Evolutionary conservation across 768 basidiomycete species (phyloP), one percentile per base, ranked within the genome.

Genomic region (Suillus hirtellus): DNA sequence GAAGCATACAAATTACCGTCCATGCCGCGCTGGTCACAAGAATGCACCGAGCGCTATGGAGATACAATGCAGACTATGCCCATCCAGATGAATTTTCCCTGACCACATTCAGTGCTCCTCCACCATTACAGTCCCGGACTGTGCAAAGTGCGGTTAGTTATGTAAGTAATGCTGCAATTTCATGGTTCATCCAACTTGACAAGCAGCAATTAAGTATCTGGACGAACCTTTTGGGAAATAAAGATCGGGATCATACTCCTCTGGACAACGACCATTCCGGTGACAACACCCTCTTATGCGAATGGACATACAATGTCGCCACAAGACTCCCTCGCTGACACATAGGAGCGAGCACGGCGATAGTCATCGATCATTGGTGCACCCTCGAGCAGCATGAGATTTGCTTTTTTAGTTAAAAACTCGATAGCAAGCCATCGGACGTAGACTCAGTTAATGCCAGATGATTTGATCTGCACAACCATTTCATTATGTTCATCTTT

Each of bases 11-110:
- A 58, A 58, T 58, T 8, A 42, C 56, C 3, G 6, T 27, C 17
- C 56, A 58, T 42, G 56, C 56, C 5, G 27, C 40, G 3, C 17
- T 58, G 17, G 56, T 58, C 17, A 58, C 56, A 1, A 19, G 40
- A 14, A 58, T 58, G 56, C 56, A 58, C 56, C 56, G 40, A 19
- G 3, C 40, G 6, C 24, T 58, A 31, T 58, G 56, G 56, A 42
- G 6, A 42, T 42, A 27, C 56, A 42, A 58, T 12, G 10, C 27
- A 42, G 11, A 42, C 5, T 31, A 19, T 19, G 17, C 56, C 11
- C 35, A 42, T 42, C 10, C 17, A 1, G 56, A 58, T 17, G 21
- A 40, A 58, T 58, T 19, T 42, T 17, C 56, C 17, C 17, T 58
- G 40, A 58, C 56, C 10, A 58, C 56, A 11, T 58, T 58, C 24